Percentiles rank a stretch among this genome's conserved stretches.
Evolutionary conservation across 306 rosid species (phyloP).

Genomic region (Citrullus amarus): DNA sequence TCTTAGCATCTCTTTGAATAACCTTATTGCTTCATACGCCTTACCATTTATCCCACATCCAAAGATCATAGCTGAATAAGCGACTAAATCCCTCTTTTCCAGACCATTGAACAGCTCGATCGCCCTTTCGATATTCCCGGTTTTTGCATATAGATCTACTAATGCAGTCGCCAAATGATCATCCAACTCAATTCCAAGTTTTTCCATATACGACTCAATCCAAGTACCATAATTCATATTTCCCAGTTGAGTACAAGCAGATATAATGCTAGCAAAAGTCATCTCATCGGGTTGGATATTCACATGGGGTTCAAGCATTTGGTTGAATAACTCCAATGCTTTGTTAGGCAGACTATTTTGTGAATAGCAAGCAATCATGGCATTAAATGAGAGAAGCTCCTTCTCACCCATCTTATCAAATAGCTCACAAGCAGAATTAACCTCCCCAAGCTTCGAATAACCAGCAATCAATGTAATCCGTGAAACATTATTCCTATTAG

Average conservation of each 20-base stretch:
- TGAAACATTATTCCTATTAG: slow-evolving; percentile 40
- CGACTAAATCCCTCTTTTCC: slow-evolving; percentile 47
- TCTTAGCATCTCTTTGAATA: slow-evolving; percentile 48
- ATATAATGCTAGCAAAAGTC: slow-evolving; percentile 56
- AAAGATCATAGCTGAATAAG: slow-evolving; percentile 76
- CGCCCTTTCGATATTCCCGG: slow-evolving; percentile 57
- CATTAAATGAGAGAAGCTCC: slow-evolving; percentile 35
- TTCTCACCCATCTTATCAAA: slow-evolving; percentile 39
- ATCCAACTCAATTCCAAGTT: slow-evolving; percentile 47
- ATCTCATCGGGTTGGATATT: slow-evolving; percentile 45
- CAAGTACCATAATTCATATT: slow-evolving; percentile 33
- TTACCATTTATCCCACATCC: slow-evolving; percentile 72
- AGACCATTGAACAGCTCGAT: slow-evolving; percentile 38
- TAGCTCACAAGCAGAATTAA: slow-evolving; percentile 40
- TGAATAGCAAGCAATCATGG: slow-evolving; percentile 68
- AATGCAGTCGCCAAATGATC: slow-evolving; percentile 69
- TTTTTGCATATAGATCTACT: slow-evolving; percentile 60
- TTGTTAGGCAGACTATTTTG: slow-evolving; percentile 56
- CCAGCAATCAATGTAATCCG: slow-evolving; percentile 56
- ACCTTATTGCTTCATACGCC: slow-evolving; percentile 35
- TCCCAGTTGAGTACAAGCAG: slow-evolving; percentile 63
- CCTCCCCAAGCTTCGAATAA: slow-evolving; percentile 51
- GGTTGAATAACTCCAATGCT: slow-evolving; percentile 50
- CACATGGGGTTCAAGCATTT: slow-evolving; percentile 29
- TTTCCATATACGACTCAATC: slow-evolving; percentile 38